Conservation (phyloP, 2,329 filamentous ascomycete genomes). For the Colletotrichum australisinense region DNA sequence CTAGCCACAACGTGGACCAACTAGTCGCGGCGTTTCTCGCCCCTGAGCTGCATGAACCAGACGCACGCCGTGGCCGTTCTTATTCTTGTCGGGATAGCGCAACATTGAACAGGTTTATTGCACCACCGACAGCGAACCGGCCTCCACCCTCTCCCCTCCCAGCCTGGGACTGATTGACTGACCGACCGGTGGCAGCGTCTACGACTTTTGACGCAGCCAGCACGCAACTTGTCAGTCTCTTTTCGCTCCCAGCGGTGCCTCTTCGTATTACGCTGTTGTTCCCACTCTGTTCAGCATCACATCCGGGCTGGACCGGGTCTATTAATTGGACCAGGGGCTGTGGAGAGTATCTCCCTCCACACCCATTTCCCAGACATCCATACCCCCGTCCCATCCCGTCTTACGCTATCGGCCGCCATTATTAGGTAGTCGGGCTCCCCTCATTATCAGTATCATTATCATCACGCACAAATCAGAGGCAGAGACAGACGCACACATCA, state of each 20-base stretch:
- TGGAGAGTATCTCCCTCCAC: constrained; percentile 27
- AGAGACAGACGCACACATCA: not conserved
- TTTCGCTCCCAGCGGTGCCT: not conserved
- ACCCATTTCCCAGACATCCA: constrained; percentile 33
- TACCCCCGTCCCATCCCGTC: constrained; percentile 32
- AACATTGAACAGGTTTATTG: constrained; percentile 31
- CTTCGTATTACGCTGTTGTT: constrained; percentile 24
- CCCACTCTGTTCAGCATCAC: constrained; percentile 4
- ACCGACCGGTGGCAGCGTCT: not conserved
- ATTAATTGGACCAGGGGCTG: constrained; percentile 29
- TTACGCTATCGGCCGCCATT: constrained; percentile 28
- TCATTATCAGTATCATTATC: not conserved
- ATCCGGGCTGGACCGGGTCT: constrained; percentile 31
- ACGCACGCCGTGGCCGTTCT: constrained; percentile 2
- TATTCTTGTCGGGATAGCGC: constrained; percentile 12
- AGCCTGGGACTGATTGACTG: not conserved
- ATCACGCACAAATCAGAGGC: constrained; percentile 3
- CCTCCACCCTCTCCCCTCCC: constrained; percentile 17
- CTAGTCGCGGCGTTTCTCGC: constrained; percentile 11
- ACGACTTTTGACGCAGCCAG: not conserved
- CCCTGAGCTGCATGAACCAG: constrained; percentile 12
- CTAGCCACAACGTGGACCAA: constrained; percentile 30
- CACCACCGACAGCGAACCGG: constrained; percentile 29
- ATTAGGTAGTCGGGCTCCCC: constrained; percentile 25
- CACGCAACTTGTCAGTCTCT: constrained; percentile 10